phyloP scores from a whole-genome alignment of 1,284 basidiomycete genomes.

The Heterobasidion parviporum region DNA sequence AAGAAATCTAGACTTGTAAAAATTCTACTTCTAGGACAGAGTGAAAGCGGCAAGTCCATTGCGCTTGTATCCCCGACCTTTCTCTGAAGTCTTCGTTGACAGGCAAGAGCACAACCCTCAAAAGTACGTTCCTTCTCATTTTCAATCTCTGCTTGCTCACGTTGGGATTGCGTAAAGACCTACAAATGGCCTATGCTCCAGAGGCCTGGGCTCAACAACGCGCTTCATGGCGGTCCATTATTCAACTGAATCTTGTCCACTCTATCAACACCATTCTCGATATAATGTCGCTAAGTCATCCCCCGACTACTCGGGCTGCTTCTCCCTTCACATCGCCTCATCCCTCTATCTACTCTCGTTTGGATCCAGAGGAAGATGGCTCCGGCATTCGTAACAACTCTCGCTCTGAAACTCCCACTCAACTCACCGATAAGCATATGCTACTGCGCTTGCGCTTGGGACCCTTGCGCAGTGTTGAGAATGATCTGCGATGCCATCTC shows the following conservation, averaged over 20 bases:
- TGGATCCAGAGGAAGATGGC: background rate
- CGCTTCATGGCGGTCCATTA: conserved; percentile 50
- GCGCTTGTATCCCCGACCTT: too few relatives aligned
- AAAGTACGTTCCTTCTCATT: conserved; percentile 36
- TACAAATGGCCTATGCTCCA: conserved; percentile 31
- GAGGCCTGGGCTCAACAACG: conserved; percentile 47
- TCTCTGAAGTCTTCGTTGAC: background rate
- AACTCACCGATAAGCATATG: conserved; percentile 50
- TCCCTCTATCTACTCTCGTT: background rate
- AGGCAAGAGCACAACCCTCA: conserved; percentile 60
- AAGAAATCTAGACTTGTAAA: conserved; percentile 49
- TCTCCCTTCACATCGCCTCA: background rate
- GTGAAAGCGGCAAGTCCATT: conserved; percentile 16
- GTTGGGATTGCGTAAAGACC: conserved; percentile 20
- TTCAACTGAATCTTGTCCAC: conserved; percentile 58
- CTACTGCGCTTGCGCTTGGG: conserved; percentile 48
- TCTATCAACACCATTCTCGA: conserved; percentile 49
- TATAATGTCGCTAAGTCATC: conserved; percentile 26
- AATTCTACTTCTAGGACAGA: conserved; percentile 46
- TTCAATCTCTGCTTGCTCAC: background rate
- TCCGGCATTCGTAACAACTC: background rate
- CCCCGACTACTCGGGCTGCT: background rate
- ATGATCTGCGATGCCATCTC: conserved; percentile 49
- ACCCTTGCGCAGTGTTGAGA: conserved; percentile 48
- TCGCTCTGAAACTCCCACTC: background rate